Percentiles rank a stretch among this genome's conserved stretches.
These are phyloP conservation scores for Botryotinia calthae DNA, from an alignment of 2,329 filamentous ascomycete genomes.

Conservation along the genomic window DNA sequence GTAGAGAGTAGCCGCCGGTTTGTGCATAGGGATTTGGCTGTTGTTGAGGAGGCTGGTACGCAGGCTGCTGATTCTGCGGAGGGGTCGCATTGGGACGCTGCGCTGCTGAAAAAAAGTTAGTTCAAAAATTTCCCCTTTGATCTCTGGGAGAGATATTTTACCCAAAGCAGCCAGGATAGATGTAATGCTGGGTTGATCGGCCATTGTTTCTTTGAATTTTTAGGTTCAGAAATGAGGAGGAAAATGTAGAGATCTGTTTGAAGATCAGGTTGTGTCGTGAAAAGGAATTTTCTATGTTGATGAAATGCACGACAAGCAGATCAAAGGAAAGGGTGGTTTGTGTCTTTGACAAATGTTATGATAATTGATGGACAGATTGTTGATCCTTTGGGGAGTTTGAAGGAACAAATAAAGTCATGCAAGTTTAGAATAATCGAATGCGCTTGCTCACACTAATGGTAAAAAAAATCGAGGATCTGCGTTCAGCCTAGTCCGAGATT, in stretches of 20 bases:
- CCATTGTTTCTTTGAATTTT: slow-evolving; percentile 39
- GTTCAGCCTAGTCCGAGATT: not conserved
- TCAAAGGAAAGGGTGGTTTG: slow-evolving; percentile 8
- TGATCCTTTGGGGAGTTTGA: not conserved
- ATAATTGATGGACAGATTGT: slow-evolving; percentile 1
- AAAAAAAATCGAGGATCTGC: slow-evolving; percentile 8
- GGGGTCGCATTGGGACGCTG: slow-evolving; percentile 49
- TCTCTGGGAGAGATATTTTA: slow-evolving; percentile 31
- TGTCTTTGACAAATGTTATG: slow-evolving; percentile 9
- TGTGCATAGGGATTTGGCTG: slow-evolving; percentile 44
- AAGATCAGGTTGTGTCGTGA: not conserved
- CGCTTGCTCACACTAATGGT: not conserved
- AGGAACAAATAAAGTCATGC: slow-evolving; percentile 3
- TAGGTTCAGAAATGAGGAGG: not conserved
- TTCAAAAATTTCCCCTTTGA: slow-evolving; percentile 2
- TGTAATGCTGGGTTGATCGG: slow-evolving; percentile 47
- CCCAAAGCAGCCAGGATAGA: slow-evolving; percentile 52
- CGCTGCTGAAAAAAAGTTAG: slow-evolving; percentile 43
- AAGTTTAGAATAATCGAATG: slow-evolving; percentile 3
- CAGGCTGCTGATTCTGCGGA: slow-evolving; percentile 42
- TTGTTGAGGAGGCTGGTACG: slow-evolving; percentile 44
- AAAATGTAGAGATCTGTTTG: not conserved
- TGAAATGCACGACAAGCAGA: slow-evolving; percentile 1
- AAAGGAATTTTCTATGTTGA: not conserved
- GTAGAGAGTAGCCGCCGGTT: slow-evolving; percentile 41